A percentile compares a stretch with the other conserved stretches of the same genome.
Conservation (phyloP, 129 eudicot genomes). For the Lactuca sativa region DNA sequence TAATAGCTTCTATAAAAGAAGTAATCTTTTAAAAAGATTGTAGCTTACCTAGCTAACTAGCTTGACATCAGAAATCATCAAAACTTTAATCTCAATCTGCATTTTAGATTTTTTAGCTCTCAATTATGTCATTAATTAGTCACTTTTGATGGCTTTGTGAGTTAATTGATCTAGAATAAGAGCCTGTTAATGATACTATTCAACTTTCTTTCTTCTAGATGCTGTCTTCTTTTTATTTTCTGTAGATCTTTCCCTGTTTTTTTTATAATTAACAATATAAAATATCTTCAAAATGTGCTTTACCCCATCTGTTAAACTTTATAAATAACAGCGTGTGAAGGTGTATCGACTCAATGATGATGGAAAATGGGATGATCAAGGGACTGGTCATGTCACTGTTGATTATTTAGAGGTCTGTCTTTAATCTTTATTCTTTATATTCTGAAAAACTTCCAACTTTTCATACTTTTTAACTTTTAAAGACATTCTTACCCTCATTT, state of each 20-base stretch:
- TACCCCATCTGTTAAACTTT: background rate
- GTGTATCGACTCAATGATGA: constrained; percentile 79
- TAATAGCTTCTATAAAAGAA: background rate
- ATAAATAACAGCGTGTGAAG: constrained; percentile 67
- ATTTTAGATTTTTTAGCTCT: background rate
- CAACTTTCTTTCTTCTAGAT: background rate
- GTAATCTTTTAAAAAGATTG: background rate
- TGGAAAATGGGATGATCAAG: constrained; percentile 98
- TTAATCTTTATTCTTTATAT: background rate
- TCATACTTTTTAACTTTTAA: background rate
- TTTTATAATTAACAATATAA: background rate
- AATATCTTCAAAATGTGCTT: background rate
- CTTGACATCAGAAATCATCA: constrained; percentile 1
- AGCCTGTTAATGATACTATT: too few relatives aligned
- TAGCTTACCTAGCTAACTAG: constrained; percentile 11
- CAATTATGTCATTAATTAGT: background rate
- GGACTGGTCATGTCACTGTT: constrained; percentile 90
- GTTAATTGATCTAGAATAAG: too few relatives aligned
- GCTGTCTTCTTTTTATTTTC: background rate
- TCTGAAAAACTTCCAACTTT: background rate
- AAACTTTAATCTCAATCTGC: background rate
- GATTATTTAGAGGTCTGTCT: constrained; percentile 71
- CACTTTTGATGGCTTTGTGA: background rate
- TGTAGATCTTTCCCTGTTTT: background rate
- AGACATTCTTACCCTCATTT: constrained; percentile 3